Base-by-base conservation (phyloP, 176 grass and related monocot genomes). In the Avena atlantica region DNA sequence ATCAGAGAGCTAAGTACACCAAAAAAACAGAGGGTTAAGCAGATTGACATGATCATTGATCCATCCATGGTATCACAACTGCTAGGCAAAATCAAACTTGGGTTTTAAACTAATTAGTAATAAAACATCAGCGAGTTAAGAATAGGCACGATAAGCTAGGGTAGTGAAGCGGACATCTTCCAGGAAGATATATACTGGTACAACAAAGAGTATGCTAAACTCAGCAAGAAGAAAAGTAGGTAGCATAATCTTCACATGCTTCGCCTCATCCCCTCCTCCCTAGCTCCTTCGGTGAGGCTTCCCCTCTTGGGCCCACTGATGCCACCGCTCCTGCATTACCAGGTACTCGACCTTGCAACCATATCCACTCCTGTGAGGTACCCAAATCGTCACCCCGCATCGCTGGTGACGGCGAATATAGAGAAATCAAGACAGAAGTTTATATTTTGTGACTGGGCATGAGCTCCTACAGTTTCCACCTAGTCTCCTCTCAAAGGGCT, bases 141-240 rank as follows among this genome's bases (percentile, higher is more conserved):
- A 59, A 56, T 56, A 56, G 53, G 4, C 53, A 56, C 15, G 53
- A 56, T 56, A 56, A 1, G 53, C 53, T 56, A 56, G 53, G 53
- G 53, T 17, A 56, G 53, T 56, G 14, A 56, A 56, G 53, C 17
- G 53, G 56, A 14, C 6, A 58, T 63, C 3, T 27, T 64, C 61
- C 61, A 2, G 23, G 61, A 64, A 25, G 68, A 60, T 7, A 57
- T 27, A 61, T 20, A 42, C 37, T 61, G 61, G 50, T 84, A 85
- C 27, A 65, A 63, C 72, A 31, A 64, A 56, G 11, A 62, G 51
- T 65, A 24, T 76, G 12, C 31, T 56, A 50, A 79, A 49, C 15
- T 79, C 31, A 87, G 68, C 67, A 53, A 40, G 31, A 87, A 78
- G 2, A 66, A 19, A 5, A 19, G 83, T 79, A 73, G 60, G 36